Evolutionary conservation across 2,329 filamentous ascomycete species (phyloP).

Genomic region (Penicillium olsonii): DNA sequence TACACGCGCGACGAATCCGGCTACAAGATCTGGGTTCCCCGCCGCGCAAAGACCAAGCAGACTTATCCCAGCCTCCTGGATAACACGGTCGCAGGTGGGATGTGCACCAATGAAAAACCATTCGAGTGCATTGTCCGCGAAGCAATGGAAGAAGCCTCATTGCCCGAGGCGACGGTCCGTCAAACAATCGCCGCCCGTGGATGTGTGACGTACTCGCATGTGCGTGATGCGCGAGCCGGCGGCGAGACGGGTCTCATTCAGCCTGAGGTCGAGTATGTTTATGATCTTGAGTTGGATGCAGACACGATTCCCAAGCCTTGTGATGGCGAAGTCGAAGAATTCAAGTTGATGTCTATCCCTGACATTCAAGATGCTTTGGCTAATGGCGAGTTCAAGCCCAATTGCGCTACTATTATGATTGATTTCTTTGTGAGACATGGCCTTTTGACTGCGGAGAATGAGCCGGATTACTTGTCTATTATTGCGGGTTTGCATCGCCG

Average conservation of each 20-base stretch:
- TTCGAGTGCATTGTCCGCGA: constrained; percentile 84
- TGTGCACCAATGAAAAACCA: constrained; percentile 76
- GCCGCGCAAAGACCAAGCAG: constrained; percentile 73
- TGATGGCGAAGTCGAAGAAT: constrained; percentile 87
- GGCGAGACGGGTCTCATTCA: constrained; percentile 82
- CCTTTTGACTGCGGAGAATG: constrained; percentile 75
- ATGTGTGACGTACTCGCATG: constrained; percentile 80
- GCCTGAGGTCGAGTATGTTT: constrained; percentile 89
- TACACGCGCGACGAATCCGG: constrained; percentile 62
- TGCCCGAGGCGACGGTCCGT: constrained; percentile 70
- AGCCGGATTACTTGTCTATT: constrained; percentile 77
- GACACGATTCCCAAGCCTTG: constrained; percentile 72
- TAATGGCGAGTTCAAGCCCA: constrained; percentile 83
- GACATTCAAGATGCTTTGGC: constrained; percentile 71
- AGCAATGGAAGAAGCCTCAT: constrained; percentile 81
- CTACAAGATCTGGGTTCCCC: constrained; percentile 81
- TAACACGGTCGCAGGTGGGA: constrained; percentile 86
- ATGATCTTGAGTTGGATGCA: constrained; percentile 75
- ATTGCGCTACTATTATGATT: constrained; percentile 79
- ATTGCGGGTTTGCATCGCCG: constrained; percentile 72
- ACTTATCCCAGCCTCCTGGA: constrained; percentile 92
- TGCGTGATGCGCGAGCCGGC: constrained; percentile 72
- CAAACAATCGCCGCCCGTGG: constrained; percentile 61
- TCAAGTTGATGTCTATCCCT: constrained; percentile 75
- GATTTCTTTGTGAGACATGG: constrained; percentile 90